phyloP scores from a whole-genome alignment of 2,329 filamentous ascomycete species.

The Tolypocladium ophioglossoides region DNA sequence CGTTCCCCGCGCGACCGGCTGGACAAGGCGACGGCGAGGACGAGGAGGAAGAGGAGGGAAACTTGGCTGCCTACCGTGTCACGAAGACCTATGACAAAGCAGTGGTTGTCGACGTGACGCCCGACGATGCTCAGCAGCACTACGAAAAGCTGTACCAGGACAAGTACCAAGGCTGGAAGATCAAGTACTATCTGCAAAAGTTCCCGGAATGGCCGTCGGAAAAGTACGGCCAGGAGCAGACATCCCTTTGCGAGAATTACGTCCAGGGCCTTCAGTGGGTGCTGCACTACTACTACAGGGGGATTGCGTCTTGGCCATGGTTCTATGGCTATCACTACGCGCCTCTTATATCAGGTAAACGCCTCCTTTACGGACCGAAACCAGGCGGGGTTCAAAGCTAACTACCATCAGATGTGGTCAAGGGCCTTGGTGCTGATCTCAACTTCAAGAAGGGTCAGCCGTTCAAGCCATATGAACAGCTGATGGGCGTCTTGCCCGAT shows the following conservation, averaged over 20 bases:
- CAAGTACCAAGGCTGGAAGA: conserved; percentile 89
- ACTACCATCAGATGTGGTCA: conserved; percentile 61
- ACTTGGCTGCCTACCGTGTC: conserved; percentile 73
- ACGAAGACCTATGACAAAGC: conserved; percentile 88
- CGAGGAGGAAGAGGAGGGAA: conserved; percentile 59
- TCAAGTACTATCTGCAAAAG: conserved; percentile 83
- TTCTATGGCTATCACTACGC: conserved; percentile 96
- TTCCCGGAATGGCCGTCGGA: conserved; percentile 78
- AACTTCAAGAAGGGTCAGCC: conserved; percentile 92
- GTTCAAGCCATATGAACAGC: conserved; percentile 88
- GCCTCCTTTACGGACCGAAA: neutral
- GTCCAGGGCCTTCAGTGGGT: conserved; percentile 98
- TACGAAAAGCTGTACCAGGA: conserved; percentile 80
- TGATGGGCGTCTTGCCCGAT: conserved; percentile 97
- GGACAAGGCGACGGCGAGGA: conserved; percentile 48
- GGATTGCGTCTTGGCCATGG: conserved; percentile 98
- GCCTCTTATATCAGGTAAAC: conserved; percentile 77
- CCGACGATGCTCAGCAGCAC: conserved; percentile 67
- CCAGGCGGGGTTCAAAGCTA: conserved; percentile 3
- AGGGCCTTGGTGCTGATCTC: conserved; percentile 75
- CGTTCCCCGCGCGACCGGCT: conserved; percentile 36
- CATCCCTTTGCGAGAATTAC: conserved; percentile 84
- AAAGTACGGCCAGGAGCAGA: conserved; percentile 65
- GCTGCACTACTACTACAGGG: conserved; percentile 93
- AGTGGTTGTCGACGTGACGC: conserved; percentile 66